A percentile compares a stretch with the other conserved stretches of the same genome.
phyloP scores from a whole-genome alignment of 768 basidiomycete species.

The Kwoniella mangroviensis region DNA sequence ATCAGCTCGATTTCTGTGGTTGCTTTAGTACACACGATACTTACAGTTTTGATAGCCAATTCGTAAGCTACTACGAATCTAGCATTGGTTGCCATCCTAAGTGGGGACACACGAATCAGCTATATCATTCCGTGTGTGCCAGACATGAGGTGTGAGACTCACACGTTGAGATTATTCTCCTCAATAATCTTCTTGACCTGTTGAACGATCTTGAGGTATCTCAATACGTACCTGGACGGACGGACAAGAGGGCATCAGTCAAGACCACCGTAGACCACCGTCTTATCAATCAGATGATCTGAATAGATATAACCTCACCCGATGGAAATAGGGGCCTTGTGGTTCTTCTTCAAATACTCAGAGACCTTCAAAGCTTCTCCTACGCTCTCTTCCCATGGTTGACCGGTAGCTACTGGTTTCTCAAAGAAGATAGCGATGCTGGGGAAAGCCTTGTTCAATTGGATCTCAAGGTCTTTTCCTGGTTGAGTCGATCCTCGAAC shows the following conservation, averaged over 20 bases:
- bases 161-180: slow-evolving; percentile 86
- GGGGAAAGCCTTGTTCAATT: slow-evolving; percentile 82
- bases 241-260: background rate
- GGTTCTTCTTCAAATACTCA: slow-evolving; percentile 69
- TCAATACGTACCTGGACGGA: slow-evolving; percentile 71
- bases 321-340: slow-evolving; percentile 75
- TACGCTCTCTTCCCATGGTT: slow-evolving; percentile 56
- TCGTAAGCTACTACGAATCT: slow-evolving; percentile 45
- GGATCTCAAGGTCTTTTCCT: slow-evolving; percentile 80
- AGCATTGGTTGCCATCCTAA: slow-evolving; percentile 48
- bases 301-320: slow-evolving; percentile 59
- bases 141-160: slow-evolving; percentile 4
- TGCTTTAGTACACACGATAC: slow-evolving; percentile 2
- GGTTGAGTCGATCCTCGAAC: slow-evolving; percentile 76
- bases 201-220: slow-evolving; percentile 88
- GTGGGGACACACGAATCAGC: background rate
- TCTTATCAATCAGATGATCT: no score
- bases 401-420: slow-evolving; percentile 86
- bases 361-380: slow-evolving; percentile 72
- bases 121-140: background rate
- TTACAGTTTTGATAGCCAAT: slow-evolving; percentile 42
- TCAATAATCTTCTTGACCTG: slow-evolving; percentile 93
- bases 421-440: slow-evolving; percentile 85
- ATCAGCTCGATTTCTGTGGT: slow-evolving; percentile 5
- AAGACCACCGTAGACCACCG: no score